Base-by-base conservation (phyloP, 2,329 filamentous ascomycete species). In the Neonectria magnoliae region DNA sequence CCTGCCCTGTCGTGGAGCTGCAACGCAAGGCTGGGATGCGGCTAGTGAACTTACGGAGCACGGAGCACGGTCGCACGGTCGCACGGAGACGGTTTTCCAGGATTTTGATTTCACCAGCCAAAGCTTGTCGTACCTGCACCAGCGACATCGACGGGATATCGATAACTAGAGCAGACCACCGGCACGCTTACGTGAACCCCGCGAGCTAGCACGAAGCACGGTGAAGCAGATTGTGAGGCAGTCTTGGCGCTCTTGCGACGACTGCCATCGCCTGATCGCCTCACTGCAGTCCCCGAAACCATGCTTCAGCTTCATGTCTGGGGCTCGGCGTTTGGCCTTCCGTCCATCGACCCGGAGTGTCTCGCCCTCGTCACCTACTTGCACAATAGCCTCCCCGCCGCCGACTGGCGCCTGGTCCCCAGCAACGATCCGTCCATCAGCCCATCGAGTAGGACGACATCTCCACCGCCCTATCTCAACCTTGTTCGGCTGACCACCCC, bases 281-380 rank as follows among this genome's bases (percentile, higher is more conserved):
- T 25, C 25, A 64, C 42, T 51, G 59, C 56, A 61, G 60, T 47
- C 63, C 38, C 65, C 45, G 44, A 61, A 50, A 60, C 51, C 54
- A 81, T 81, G 79, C 68, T 81, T 54, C 88, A 95, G 81, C 87
- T 99, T 65, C 92, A 97, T 80, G 87, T 97, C 75, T 97, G 94
- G 91, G 94, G 94, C 54, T 90, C 93, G 59, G 94, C 93, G 44
- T 97, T 97, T 78, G 90, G 90, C 44, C 87, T 98, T 48, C 91
- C 95, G 14, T 98, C 96, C 47, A 91, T 98, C 73, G 94, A 98
- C 75, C 85, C 95, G 50, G 93, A 97, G 82, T 98, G 94, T 76
- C 88, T 97, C 65, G 94, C 94, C 29, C 85, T 91, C 47, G 89
- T 97, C 70, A 89, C 92, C 57, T 94, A 94, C 77, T 84, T 97